Base-by-base conservation (phyloP, 495 filamentous ascomycete species). In the Talaromyces borbonicus region DNA sequence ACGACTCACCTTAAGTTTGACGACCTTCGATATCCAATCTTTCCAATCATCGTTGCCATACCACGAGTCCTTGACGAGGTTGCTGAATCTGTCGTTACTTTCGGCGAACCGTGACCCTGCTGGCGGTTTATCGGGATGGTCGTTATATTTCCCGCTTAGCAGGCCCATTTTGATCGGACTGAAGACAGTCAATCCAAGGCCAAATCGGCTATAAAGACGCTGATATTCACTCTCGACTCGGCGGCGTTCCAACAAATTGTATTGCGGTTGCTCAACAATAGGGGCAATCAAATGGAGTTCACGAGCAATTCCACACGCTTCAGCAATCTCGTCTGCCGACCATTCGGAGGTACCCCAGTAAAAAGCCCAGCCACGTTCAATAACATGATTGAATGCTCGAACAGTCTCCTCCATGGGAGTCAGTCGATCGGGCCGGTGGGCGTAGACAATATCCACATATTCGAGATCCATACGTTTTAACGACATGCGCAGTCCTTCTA, bases 281-380 rank as follows among this genome's bases (percentile, higher is more conserved):
- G 87, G 88, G 3, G 81, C 86, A 49, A 95, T 78, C 16, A 95
- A 70, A 19, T 79, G 74, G 25, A 92, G 70, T 49, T 67, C 71
- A 48, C 86, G 80, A 12, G 88, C 88, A 30, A 85, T 65, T 29
- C 78, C 69, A 67, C 80, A 87, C 5, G 88, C 88, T 48, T 82
- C 71, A 3, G 77, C 73, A 54, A 93, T 90, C 67, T 93, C 85
- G 43, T 78, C 79, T 9, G 87, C 85, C 44, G 71, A 73, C 88
- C 87, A 93, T 68, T 90, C 85, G 0, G 82, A 86, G 0, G 88
- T 93, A 23, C 88, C 88, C 88, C 87, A 93, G 73, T 93, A 92
- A 59, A 92, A 82, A 20, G 82, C 80, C 67, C 87, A 83, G 32
- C 86, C 83, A 33, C 73, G 73, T 58, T 81, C 71, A 52, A 93